Evolutionary conservation across 1,284 basidiomycete species (phyloP).

Genomic region (Kalmanozyma brasiliensis): DNA sequence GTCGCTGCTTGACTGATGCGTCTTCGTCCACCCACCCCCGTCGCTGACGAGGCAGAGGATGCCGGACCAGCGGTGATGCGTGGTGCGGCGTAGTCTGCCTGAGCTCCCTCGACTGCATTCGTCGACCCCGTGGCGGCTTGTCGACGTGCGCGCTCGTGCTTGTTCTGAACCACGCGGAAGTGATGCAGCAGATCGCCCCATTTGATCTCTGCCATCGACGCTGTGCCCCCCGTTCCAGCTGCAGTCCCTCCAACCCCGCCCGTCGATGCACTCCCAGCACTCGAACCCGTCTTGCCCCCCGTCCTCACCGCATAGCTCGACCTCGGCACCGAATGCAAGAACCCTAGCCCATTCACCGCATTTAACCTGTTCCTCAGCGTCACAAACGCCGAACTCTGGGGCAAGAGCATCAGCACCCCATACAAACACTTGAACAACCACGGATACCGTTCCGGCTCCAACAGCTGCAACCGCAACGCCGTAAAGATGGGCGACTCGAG

Average conservation of each 20-base stretch:
- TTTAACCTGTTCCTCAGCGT: constrained; percentile 92
- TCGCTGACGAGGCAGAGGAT: constrained; percentile 14
- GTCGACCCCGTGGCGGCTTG: constrained; percentile 22
- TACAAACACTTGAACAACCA: constrained; percentile 98
- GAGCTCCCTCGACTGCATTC: constrained; percentile 5
- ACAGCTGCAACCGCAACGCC: constrained; percentile 92
- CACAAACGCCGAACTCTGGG: constrained; percentile 95
- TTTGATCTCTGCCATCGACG: constrained; percentile 52
- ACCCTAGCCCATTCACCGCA: constrained; percentile 93
- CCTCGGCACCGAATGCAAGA: constrained; percentile 85
- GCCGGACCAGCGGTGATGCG: constrained; percentile 10
- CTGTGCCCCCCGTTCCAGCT: constrained; percentile 8
- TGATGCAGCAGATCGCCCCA: constrained; percentile 64
- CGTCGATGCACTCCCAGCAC: constrained; percentile 2
- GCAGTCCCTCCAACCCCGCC: constrained; percentile 13
- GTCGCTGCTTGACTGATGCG: constrained; percentile 32
- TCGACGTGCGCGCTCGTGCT: constrained; percentile 59
- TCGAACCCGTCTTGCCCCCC: constrained; percentile 9
- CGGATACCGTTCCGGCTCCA: constrained; percentile 96
- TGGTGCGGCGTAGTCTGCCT: constrained; percentile 31
- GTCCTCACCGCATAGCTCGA: constrained; percentile 18
- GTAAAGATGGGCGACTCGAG: constrained; percentile 99
- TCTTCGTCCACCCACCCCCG: constrained; percentile 15
- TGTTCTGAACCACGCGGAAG: constrained; percentile 61
- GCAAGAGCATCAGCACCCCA: constrained; percentile 94